Evolutionary conservation across 176 grass and related monocot species (phyloP).

Genomic region (Luzula sylvatica): DNA sequence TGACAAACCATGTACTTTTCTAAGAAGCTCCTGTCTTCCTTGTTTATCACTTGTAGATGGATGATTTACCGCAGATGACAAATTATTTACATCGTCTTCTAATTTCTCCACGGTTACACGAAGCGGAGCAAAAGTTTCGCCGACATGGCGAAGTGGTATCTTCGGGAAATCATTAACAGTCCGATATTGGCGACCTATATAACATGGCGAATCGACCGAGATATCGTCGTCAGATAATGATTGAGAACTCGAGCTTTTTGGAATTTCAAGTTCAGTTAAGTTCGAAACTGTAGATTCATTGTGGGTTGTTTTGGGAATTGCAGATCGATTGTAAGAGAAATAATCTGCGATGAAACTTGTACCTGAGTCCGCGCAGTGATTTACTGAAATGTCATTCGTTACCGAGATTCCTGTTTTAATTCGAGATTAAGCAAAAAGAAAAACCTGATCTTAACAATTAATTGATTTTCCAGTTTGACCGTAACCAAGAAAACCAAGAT

Average conservation of each 20-base stretch:
- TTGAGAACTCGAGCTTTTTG: background rate
- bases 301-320: background rate
- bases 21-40: background rate
- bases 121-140: constrained; percentile 9
- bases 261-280: constrained; percentile 12
- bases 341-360: background rate
- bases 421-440: too few species aligned
- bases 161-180: background rate
- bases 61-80: constrained; percentile 1
- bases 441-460: too few species aligned
- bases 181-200: constrained; percentile 5
- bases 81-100: background rate
- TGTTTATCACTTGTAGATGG: too few species aligned
- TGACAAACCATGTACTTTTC: constrained; percentile 9
- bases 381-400: background rate
- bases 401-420: background rate
- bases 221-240: background rate
- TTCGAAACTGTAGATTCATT: background rate
- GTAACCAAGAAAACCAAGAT: too few species aligned
- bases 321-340: background rate
- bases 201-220: constrained; percentile 13
- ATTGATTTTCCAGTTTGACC: too few species aligned
- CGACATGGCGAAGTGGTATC: background rate
- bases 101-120: constrained; percentile 11
- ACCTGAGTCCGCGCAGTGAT: background rate